Evolutionary conservation across 2,329 filamentous ascomycete genomes (phyloP).

Genomic region (Chrysosphaeria jannelii): DNA sequence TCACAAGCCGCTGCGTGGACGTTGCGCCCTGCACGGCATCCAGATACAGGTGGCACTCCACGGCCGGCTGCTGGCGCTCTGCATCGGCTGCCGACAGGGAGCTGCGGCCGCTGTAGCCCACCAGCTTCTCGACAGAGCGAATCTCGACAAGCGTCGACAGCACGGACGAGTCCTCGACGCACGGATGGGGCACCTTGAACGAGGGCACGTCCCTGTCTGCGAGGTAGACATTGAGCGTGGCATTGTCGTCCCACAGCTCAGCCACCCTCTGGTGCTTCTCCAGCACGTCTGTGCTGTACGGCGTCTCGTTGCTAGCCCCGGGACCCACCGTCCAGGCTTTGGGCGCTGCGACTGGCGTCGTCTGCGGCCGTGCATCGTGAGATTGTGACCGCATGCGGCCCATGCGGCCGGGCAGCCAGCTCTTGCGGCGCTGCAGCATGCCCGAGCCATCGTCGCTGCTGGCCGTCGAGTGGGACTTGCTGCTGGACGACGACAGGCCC

Average conservation of each 20-base stretch:
- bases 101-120: constrained; percentile 16
- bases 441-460: too few species aligned
- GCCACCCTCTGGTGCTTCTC: constrained; percentile 26
- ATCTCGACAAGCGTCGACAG: constrained; percentile 21
- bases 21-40: constrained; percentile 1
- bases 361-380: too few species aligned
- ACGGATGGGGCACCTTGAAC: constrained; percentile 26
- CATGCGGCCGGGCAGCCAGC: constrained; percentile 19
- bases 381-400: constrained; percentile 20
- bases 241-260: constrained; percentile 32
- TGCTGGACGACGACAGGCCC: too few species aligned
- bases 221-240: constrained; percentile 25
- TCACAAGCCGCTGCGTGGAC: constrained; percentile 19
- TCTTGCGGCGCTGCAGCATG: too few species aligned
- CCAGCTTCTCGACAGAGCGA: too few species aligned
- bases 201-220: constrained; percentile 22
- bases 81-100: constrained; percentile 20
- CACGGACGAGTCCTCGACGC: constrained; percentile 21
- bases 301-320: too few species aligned
- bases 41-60: constrained; percentile 3
- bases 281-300: constrained; percentile 22
- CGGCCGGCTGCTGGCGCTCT: constrained; percentile 8
- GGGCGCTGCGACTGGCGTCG: too few species aligned
- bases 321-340: too few species aligned
- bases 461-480: too few species aligned